These are phyloP conservation scores for Myriosclerotinia duriaeana DNA, from an alignment of 2,329 filamentous ascomycete species.

Conservation along the genomic window DNA sequence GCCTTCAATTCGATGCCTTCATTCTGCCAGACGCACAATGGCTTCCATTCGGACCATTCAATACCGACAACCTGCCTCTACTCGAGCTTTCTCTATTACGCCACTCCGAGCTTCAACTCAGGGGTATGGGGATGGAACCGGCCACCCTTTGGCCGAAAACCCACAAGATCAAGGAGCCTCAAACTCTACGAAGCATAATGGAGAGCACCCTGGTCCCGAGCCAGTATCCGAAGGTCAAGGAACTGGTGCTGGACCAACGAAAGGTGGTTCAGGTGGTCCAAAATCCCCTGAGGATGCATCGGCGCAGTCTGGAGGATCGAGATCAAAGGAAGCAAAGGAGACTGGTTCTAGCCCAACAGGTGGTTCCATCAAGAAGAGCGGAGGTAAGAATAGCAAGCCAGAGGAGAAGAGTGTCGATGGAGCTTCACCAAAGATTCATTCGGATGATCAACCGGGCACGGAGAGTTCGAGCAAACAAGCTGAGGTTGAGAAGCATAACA, in stretches of 20 bases:
- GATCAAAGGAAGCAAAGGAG: conserved; percentile 45
- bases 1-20: conserved; percentile 12
- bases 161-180: conserved; percentile 43
- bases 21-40: background rate
- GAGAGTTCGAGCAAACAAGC: conserved; percentile 48
- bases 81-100: conserved; percentile 31
- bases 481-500: conserved; percentile 60
- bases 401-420: conserved; percentile 15
- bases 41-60: conserved; percentile 5
- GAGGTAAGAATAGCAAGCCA: conserved; percentile 31
- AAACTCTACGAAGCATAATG: conserved; percentile 39
- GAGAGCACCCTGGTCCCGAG: conserved; percentile 48
- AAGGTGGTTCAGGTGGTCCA: conserved; percentile 35
- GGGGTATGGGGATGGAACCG: conserved; percentile 47
- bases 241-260: conserved; percentile 43
- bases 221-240: conserved; percentile 46
- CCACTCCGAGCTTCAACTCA: conserved; percentile 28
- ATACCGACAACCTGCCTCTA: conserved; percentile 24
- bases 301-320: conserved; percentile 44
- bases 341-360: conserved; percentile 41
- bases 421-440: conserved; percentile 28
- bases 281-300: conserved; percentile 40
- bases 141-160: conserved; percentile 42
- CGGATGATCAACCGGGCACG: conserved; percentile 30
- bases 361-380: conserved; percentile 32